These are phyloP conservation scores for Phylloporus rhodoxanthus DNA, from an alignment of 768 basidiomycete genomes.

Conservation along the genomic window DNA sequence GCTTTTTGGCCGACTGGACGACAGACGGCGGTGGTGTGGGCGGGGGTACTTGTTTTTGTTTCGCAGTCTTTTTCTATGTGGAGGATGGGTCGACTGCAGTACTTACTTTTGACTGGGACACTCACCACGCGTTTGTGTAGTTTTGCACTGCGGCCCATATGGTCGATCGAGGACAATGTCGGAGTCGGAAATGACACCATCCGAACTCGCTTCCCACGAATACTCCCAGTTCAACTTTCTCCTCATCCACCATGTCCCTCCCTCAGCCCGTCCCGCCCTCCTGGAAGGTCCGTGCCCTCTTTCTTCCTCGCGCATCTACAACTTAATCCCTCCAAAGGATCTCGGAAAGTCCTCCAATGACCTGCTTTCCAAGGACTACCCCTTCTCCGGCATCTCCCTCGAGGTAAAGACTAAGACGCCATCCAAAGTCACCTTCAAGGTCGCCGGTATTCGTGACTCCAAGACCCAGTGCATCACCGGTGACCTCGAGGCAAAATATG, in stretches of 20 bases:
- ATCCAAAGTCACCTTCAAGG: slow-evolving; percentile 90
- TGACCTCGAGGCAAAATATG: slow-evolving; percentile 94
- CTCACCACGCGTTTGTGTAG: slow-evolving; percentile 31
- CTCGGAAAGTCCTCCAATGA: slow-evolving; percentile 97
- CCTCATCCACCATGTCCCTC: slow-evolving; percentile 60
- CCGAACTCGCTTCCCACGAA: slow-evolving; percentile 27
- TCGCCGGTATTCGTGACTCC: slow-evolving; percentile 74
- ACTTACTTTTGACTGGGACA: not conserved
- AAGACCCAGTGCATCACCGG: slow-evolving; percentile 71
- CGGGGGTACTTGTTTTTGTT: not conserved
- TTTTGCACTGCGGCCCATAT: slow-evolving; percentile 37
- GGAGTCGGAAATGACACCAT: not conserved
- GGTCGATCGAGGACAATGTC: not conserved
- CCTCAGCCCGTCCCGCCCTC: slow-evolving; percentile 96
- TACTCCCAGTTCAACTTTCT: slow-evolving; percentile 15
- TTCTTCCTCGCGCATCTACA: not conserved
- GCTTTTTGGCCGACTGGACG: slow-evolving; percentile 25
- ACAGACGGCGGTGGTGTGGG: not conserved
- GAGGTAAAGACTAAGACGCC: slow-evolving; percentile 89
- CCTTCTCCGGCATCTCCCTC: slow-evolving; percentile 62
- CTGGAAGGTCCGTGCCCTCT: slow-evolving; percentile 65
- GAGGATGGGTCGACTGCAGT: not conserved
- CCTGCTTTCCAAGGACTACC: slow-evolving; percentile 89
- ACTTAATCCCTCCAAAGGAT: slow-evolving; percentile 48
- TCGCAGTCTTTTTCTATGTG: slow-evolving; percentile 23